Evolutionary conservation across 2,329 filamentous ascomycete genomes (phyloP), one percentile per base, ranked within the genome.

Genomic region (Biscogniauxia sp.): DNA sequence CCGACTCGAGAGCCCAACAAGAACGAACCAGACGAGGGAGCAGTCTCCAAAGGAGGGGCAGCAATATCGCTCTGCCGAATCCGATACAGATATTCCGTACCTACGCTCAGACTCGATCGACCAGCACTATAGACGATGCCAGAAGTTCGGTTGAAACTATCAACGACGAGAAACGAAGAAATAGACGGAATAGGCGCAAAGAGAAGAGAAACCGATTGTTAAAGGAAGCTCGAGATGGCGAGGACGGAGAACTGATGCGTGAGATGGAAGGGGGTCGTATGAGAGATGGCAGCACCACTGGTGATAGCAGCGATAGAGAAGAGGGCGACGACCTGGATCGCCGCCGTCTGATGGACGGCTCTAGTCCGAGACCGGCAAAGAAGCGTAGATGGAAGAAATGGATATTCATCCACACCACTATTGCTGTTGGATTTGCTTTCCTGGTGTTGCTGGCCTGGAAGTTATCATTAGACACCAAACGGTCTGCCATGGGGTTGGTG

Each of bases 201-300:
- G 78, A 80, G 68, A 86, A 84, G 75, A 81, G 77, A 76, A 81
- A 82, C 63, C 79, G 76, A 65, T 73, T 84, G 71, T 75, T 81
- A 67, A 78, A 80, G 58, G 78, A 83, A 56, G 85, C 85, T 3
- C 79, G 79, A 25, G 75, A 86, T 62, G 87, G 87, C 58, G 90
- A 92, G 71, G 86, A 91, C 66, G 88, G 89, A 45, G 85, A 88
- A 74, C 79, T 96, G 70, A 91, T 96, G 88, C 93, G 88, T 86
- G 71, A 74, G 59, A 74, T 74, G 89, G 93, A 97, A 75, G 89
- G 93, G 72, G 92, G 92, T 1, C 84, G 82, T 2, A 83, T 90
- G 70, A 86, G 83, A 62, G 87, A 89, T 54, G 88, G 88, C 57
- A 90, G 84, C 72, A 80, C 79, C 5, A 87, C 85, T 0, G 85